Evolutionary conservation across 2,329 filamentous ascomycete genomes (phyloP).

Genomic region (Tolypocladium sp.): DNA sequence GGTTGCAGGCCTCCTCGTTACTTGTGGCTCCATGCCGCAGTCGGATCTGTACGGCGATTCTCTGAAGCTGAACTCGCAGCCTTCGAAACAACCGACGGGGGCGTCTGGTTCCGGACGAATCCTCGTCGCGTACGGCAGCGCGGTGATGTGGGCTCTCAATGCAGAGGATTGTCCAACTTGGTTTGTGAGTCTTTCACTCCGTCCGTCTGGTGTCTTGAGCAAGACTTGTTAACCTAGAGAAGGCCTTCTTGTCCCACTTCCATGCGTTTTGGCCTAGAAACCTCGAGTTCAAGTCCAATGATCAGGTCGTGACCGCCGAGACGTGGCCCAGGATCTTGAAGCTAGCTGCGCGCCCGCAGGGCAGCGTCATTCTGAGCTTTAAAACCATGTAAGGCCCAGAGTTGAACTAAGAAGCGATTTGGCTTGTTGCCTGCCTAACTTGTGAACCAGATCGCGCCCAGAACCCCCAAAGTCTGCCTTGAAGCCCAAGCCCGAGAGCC

Average conservation of each 20-base stretch:
- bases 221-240: slow-evolving; percentile 4
- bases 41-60: slow-evolving; percentile 21
- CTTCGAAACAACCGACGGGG: slow-evolving; percentile 11
- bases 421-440: not conserved
- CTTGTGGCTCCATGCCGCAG: slow-evolving; percentile 28
- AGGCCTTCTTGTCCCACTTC: slow-evolving; percentile 32
- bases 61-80: slow-evolving; percentile 19
- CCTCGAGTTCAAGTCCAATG: slow-evolving; percentile 25
- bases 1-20: slow-evolving; percentile 26
- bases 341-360: slow-evolving; percentile 11
- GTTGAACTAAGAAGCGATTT: not conserved
- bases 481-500: slow-evolving; percentile 1
- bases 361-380: slow-evolving; percentile 13
- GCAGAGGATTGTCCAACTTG: slow-evolving; percentile 31
- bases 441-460: not conserved
- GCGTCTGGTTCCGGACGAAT: slow-evolving; percentile 15
- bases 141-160: slow-evolving; percentile 28
- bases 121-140: slow-evolving; percentile 22
- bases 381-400: slow-evolving; percentile 8
- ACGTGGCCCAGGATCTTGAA: slow-evolving; percentile 21
- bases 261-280: slow-evolving; percentile 30
- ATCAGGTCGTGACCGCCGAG: slow-evolving; percentile 14
- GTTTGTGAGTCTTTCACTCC: slow-evolving; percentile 27
- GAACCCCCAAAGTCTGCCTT: not conserved
- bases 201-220: not conserved